phyloP scores from a whole-genome alignment of 331 rosid genomes.

The Prunus yedoensis region DNA sequence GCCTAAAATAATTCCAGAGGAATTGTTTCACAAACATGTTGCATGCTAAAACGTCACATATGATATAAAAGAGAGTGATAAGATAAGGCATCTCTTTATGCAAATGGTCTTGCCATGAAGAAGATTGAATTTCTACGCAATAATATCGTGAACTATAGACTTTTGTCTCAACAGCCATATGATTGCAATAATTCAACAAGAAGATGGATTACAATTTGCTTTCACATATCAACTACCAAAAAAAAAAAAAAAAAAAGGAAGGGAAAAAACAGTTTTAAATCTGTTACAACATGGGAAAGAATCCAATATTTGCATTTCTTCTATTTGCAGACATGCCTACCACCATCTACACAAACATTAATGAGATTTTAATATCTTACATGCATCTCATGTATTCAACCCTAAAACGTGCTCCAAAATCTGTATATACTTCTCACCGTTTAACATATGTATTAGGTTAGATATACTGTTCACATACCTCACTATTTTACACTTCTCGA shows the following conservation, averaged over 20 bases:
- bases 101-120: too few species aligned
- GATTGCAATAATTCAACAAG: neutral
- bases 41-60: neutral
- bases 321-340: neutral
- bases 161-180: too few species aligned
- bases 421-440: too few species aligned
- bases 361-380: neutral
- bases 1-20: neutral
- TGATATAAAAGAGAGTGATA: too few species aligned
- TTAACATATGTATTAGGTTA: neutral
- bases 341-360: neutral
- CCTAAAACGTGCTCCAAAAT: neutral
- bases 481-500: neutral
- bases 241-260: fast-evolving
- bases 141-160: too few species aligned
- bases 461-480: neutral
- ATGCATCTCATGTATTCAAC: neutral
- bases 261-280: neutral
- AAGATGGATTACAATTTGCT: neutral
- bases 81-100: too few species aligned
- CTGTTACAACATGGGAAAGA: neutral
- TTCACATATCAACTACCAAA: neutral
- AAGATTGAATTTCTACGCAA: too few species aligned
- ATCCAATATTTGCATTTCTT: neutral
- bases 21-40: neutral